Percentiles rank a stretch among this genome's conserved stretches.
phyloP scores from a whole-genome alignment of 2,329 filamentous ascomycete species.

The Epichloe brachyelytri region DNA sequence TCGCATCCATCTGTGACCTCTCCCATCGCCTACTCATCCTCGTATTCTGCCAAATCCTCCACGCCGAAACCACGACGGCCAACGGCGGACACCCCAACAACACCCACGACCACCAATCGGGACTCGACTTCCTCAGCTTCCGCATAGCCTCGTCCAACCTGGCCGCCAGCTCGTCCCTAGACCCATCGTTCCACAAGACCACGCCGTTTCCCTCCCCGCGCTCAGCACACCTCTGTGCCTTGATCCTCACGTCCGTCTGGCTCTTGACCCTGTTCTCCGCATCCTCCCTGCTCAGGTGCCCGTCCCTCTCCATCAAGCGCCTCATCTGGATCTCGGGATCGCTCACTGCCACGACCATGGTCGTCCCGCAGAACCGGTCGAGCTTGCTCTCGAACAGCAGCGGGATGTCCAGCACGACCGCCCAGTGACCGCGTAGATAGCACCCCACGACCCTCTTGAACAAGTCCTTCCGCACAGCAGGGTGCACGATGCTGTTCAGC shows the following conservation, averaged over 20 bases:
- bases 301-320: slow-evolving; percentile 61
- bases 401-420: slow-evolving; percentile 84
- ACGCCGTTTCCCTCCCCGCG: slow-evolving; percentile 53
- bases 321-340: slow-evolving; percentile 75
- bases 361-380: slow-evolving; percentile 72
- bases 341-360: slow-evolving; percentile 74
- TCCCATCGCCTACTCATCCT: slow-evolving; percentile 61
- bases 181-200: slow-evolving; percentile 84
- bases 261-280: slow-evolving; percentile 75
- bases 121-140: slow-evolving; percentile 49
- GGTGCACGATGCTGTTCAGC: slow-evolving; percentile 85
- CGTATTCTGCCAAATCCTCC: slow-evolving; percentile 61
- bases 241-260: slow-evolving; percentile 75
- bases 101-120: slow-evolving; percentile 73
- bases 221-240: slow-evolving; percentile 62
- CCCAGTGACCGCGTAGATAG: slow-evolving; percentile 70
- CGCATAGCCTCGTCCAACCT: slow-evolving; percentile 56
- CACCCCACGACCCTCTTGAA: slow-evolving; percentile 58
- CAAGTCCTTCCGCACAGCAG: slow-evolving; percentile 74
- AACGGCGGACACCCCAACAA: slow-evolving; percentile 60
- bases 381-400: slow-evolving; percentile 81
- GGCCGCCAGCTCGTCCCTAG: slow-evolving; percentile 52
- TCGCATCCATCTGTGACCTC: slow-evolving; percentile 11
- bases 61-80: slow-evolving; percentile 53
- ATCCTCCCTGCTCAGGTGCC: slow-evolving; percentile 70